Evolutionary conservation across 345 rosid genomes (phyloP).

Genomic region (Angophora floribunda): DNA sequence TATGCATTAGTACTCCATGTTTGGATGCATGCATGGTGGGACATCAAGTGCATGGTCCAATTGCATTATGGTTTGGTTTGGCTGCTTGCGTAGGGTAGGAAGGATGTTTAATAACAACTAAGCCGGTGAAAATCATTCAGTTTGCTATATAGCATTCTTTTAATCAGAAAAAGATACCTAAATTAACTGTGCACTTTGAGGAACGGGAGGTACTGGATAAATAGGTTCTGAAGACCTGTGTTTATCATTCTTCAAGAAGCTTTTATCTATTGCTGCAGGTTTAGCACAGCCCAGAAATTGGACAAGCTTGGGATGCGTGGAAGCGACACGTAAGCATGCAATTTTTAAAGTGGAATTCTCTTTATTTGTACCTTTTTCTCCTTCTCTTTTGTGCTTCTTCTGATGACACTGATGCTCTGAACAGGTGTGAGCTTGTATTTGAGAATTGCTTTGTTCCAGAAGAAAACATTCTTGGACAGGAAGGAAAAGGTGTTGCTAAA

Average conservation of each 20-base stretch:
- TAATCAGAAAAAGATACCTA: background rate
- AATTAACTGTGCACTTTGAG: background rate
- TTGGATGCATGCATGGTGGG: background rate
- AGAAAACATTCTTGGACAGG: constrained; percentile 79
- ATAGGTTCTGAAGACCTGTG: background rate
- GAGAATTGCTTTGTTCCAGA: constrained; percentile 85
- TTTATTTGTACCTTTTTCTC: background rate
- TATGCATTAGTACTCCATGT: background rate
- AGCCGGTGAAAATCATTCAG: background rate
- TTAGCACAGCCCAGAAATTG: constrained; percentile 88
- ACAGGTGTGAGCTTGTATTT: constrained; percentile 93
- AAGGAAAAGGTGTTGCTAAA: constrained; percentile 75
- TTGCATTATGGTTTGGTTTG: background rate
- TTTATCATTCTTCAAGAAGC: background rate
- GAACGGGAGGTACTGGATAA: background rate
- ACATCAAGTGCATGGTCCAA: background rate
- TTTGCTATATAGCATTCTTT: background rate
- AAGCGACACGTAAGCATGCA: constrained; percentile 73
- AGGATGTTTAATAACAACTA: background rate
- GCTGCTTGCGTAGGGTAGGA: background rate
- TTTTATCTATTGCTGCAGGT: constrained; percentile 41
- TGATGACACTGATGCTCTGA: constrained; percentile 18
- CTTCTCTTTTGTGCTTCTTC: constrained; percentile 4
- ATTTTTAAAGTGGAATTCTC: constrained; percentile 3
- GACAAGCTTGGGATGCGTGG: constrained; percentile 99